Evolutionary conservation across 1,284 basidiomycete species (phyloP).

Genomic region (Tilletia horrida): DNA sequence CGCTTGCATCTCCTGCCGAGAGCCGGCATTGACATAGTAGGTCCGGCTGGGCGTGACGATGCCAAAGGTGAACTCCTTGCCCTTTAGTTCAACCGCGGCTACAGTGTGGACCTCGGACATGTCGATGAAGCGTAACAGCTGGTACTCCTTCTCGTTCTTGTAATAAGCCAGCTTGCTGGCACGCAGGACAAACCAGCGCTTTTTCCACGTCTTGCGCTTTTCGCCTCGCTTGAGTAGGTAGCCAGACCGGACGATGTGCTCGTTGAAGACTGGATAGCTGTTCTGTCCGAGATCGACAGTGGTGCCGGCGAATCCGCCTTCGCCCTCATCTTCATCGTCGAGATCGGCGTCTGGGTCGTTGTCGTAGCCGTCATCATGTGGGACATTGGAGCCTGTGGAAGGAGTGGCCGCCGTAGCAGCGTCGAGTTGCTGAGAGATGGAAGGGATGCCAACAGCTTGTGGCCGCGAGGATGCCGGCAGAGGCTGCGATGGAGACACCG

Average conservation of each 20-base stretch:
- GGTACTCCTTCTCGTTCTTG: slow-evolving; percentile 71
- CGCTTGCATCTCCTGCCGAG: slow-evolving; percentile 68
- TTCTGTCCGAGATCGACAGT: slow-evolving; percentile 54
- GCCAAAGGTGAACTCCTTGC: slow-evolving; percentile 83
- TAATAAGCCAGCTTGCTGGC: slow-evolving; percentile 87
- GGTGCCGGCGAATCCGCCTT: slow-evolving; percentile 59
- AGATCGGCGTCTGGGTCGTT: slow-evolving; percentile 72
- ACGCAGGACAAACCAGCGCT: slow-evolving; percentile 81
- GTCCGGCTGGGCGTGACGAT: slow-evolving; percentile 86
- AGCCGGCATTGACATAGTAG: slow-evolving; percentile 84
- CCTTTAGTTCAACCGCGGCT: slow-evolving; percentile 81
- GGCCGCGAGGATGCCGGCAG: too few species aligned
- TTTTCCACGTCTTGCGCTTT: slow-evolving; percentile 76
- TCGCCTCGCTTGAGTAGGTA: slow-evolving; percentile 94
- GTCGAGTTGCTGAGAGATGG: neutral
- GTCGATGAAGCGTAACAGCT: slow-evolving; percentile 83
- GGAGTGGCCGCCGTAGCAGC: neutral
- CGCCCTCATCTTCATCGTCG: slow-evolving; percentile 66
- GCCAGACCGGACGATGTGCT: slow-evolving; percentile 83
- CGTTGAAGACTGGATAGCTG: slow-evolving; percentile 57
- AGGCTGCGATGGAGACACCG: too few species aligned
- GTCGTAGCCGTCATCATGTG: slow-evolving; percentile 31
- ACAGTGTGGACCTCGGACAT: slow-evolving; percentile 85
- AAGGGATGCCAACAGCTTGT: neutral
- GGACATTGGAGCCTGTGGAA: neutral